These are phyloP conservation scores for Paraconiothyrium sp. DNA, from an alignment of 2,329 filamentous ascomycete genomes.

Conservation along the genomic window DNA sequence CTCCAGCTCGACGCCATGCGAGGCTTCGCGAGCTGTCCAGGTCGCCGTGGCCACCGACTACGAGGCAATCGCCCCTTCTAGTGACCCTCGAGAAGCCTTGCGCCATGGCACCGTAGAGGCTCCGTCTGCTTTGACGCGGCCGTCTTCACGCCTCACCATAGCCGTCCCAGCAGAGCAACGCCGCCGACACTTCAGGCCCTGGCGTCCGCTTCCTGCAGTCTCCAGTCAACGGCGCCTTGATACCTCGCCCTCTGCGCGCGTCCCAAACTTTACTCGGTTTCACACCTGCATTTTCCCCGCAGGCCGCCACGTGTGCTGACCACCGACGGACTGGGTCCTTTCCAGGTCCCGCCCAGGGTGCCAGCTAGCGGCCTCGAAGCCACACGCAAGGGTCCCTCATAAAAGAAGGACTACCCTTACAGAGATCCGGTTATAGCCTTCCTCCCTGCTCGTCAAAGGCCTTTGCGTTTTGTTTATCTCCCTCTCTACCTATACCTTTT, in stretches of 20 bases:
- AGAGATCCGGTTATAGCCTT: slow-evolving; percentile 49
- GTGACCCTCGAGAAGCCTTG: slow-evolving; percentile 12
- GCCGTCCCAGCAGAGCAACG: slow-evolving; percentile 8
- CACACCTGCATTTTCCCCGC: slow-evolving; percentile 48
- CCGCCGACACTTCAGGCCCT: slow-evolving; percentile 1
- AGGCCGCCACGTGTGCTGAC: slow-evolving; percentile 50
- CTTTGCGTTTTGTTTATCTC: slow-evolving; percentile 14
- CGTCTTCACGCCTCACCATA: slow-evolving; percentile 1
- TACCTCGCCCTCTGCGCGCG: slow-evolving; percentile 28
- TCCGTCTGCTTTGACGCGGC: slow-evolving; percentile 11
- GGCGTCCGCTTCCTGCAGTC: slow-evolving; percentile 19
- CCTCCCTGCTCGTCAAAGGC: slow-evolving; percentile 37
- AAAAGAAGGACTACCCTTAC: slow-evolving; percentile 41
- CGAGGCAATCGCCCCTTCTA: slow-evolving; percentile 9
- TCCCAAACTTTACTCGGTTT: slow-evolving; percentile 40
- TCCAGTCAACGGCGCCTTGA: slow-evolving; percentile 25
- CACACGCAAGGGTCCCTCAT: slow-evolving; percentile 21
- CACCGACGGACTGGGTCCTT: slow-evolving; percentile 37
- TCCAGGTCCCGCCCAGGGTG: slow-evolving; percentile 35
- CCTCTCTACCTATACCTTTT: slow-evolving; percentile 2
- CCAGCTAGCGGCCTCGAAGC: slow-evolving; percentile 27
- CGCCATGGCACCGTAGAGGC: not conserved
- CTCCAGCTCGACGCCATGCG: slow-evolving; percentile 1
- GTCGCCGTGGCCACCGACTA: not conserved
- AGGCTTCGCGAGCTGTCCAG: slow-evolving; percentile 1